A percentile compares a stretch with the other conserved stretches of the same genome.
These are phyloP conservation scores for Taiozyma sp. DNA, from an alignment of 1,139 yeast species.

Conservation along the genomic window DNA sequence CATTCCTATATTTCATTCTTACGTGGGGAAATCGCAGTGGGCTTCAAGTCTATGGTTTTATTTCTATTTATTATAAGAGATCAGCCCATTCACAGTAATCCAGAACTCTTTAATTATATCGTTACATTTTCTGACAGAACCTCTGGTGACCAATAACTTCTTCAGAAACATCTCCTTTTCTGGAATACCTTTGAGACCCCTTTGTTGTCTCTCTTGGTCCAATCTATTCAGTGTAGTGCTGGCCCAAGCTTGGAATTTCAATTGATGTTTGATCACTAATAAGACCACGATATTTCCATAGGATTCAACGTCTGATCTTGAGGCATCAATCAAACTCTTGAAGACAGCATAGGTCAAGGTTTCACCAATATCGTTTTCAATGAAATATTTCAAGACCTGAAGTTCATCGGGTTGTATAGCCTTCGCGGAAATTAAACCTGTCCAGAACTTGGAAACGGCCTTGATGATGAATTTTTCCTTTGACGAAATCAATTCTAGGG, in stretches of 20 bases:
- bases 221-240: slow-evolving; percentile 28
- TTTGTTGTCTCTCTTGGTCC: slow-evolving; percentile 25
- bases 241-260: slow-evolving; percentile 46
- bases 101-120: slow-evolving; percentile 60
- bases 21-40: background rate
- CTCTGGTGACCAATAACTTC: slow-evolving; percentile 58
- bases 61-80: slow-evolving; percentile 16
- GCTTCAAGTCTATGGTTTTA: background rate
- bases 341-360: slow-evolving; percentile 31
- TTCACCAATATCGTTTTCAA: slow-evolving; percentile 36
- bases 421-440: slow-evolving; percentile 45
- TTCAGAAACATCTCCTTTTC: slow-evolving; percentile 37
- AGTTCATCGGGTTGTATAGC: slow-evolving; percentile 49
- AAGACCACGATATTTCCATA: slow-evolving; percentile 52
- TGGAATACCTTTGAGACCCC: slow-evolving; percentile 20
- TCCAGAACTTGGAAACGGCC: slow-evolving; percentile 66
- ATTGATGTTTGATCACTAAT: slow-evolving; percentile 48
- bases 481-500: slow-evolving; percentile 41
- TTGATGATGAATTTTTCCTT: slow-evolving; percentile 65
- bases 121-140: slow-evolving; percentile 50
- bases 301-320: slow-evolving; percentile 59
- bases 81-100: slow-evolving; percentile 40
- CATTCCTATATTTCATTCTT: too few species aligned
- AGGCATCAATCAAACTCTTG: slow-evolving; percentile 37
- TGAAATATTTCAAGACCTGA: slow-evolving; percentile 30